Conservation (phyloP, 108 stramenopile species). For the Nitzschia palea region DNA sequence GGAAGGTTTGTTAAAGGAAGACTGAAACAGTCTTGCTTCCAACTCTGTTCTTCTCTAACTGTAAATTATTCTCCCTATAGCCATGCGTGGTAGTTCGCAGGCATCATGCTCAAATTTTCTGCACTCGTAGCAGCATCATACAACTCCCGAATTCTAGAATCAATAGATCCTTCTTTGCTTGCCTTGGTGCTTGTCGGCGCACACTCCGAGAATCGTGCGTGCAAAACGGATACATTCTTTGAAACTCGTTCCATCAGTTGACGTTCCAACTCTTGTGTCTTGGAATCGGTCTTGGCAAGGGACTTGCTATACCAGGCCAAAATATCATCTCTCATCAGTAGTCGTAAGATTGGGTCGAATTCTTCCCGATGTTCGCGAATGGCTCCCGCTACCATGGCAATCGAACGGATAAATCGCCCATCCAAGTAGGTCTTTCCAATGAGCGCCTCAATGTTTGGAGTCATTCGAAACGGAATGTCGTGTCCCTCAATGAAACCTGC, state of each 20-base stretch:
- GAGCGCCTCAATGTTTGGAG: conserved; percentile 61
- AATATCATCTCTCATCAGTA: conserved; percentile 83
- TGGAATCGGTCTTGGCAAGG: conserved; percentile 67
- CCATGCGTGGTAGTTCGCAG: conserved; percentile 73
- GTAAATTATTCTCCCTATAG: conserved; percentile 41
- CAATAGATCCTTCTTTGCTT: conserved; percentile 50
- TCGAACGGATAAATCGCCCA: conserved; percentile 63
- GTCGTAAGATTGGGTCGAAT: conserved; percentile 66
- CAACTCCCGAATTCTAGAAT: conserved; percentile 58
- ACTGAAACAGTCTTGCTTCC: background rate
- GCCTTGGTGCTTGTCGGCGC: conserved; percentile 16
- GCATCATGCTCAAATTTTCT: conserved; percentile 69
- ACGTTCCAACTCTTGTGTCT: conserved; percentile 79
- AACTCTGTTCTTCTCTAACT: too few species aligned
- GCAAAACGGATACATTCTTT: conserved; percentile 65
- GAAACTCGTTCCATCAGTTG: conserved; percentile 77
- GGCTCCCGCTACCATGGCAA: conserved; percentile 63
- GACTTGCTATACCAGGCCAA: conserved; percentile 85
- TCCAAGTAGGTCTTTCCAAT: conserved; percentile 70
- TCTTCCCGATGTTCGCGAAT: conserved; percentile 48
- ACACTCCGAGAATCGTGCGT: conserved; percentile 65
- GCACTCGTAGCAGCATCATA: conserved; percentile 51
- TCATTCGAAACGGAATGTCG: conserved; percentile 82
- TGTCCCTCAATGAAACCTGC: conserved; percentile 59
- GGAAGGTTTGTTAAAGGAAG: background rate